Evolutionary conservation across 371 early-diverging fungal species (phyloP), one percentile per base, ranked within the genome.

Genomic region (Globomyces sp.): DNA sequence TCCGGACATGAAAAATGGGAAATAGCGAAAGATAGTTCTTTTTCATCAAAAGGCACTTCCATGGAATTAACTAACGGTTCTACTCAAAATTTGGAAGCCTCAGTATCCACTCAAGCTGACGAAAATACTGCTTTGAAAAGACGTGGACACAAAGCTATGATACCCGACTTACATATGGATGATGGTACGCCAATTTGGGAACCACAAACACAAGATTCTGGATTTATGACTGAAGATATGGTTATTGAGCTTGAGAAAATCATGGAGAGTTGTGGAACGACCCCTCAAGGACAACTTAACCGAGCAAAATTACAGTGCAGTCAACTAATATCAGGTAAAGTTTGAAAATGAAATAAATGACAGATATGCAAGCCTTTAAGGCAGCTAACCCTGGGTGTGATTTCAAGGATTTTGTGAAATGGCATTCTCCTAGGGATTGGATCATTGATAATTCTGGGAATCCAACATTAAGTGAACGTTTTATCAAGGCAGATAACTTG

Each of bases 171-270:
- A 24, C 0, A 24, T 24, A 24, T 55, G 55, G 55, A 55, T 6
- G 9, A 39, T 4, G 82, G 80, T 1, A 80, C 85, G 44, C 84
- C 85, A 8, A 67, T 90, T 70, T 84, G 88, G 83, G 79, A 88
- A 41, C 92, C 92, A 6, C 77, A 80, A 46, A 87, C 87, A 10
- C 92, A 92, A 73, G 77, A 87, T 81, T 87, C 90, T 49, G 92
- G 92, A 2, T 85, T 87, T 34, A 86, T 94, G 86, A 93, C 96
- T 0, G 92, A 93, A 63, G 96, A 96, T 74, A 90, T 92, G 93
- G 76, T 94, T 34, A 73, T 77, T 6, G 89, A 90, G 57, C 92
- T 90, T 67, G 92, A 92, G 58, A 77, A 81, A 40, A 73, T 87
- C 10, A 85, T 93, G 74, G 90, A 91, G 70, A 82, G 82, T 1